Conservation (phyloP, 2,329 filamentous ascomycete species). For the Colletotrichum filicis region DNA sequence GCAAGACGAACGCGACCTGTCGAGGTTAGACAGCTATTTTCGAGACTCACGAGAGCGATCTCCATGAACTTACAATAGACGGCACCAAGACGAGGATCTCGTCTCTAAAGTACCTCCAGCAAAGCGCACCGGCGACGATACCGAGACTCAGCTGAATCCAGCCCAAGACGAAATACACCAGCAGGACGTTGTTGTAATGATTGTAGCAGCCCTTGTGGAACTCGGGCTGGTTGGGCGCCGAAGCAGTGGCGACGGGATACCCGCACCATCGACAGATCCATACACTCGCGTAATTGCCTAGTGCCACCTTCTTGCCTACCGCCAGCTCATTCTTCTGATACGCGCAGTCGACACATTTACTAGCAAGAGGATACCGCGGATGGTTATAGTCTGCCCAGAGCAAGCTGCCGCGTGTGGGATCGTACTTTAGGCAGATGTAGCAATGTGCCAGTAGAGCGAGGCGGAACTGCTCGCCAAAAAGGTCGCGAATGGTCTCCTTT, state of each 20-base stretch:
- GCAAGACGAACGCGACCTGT: constrained; percentile 50
- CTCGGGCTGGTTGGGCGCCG: constrained; percentile 48
- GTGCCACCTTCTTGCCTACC: constrained; percentile 49
- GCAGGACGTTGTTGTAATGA: constrained; percentile 49
- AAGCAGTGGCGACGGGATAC: constrained; percentile 45
- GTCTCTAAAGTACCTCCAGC: constrained; percentile 50
- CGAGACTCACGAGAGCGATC: not conserved
- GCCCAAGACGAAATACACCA: constrained; percentile 51
- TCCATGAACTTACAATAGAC: constrained; percentile 45
- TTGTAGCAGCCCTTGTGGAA: constrained; percentile 54
- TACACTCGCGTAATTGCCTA: constrained; percentile 47
- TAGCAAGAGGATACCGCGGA: constrained; percentile 50
- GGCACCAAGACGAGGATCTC: constrained; percentile 46
- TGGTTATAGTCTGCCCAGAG: constrained; percentile 45
- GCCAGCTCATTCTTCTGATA: constrained; percentile 46
- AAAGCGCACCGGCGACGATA: constrained; percentile 48
- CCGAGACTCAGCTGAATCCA: constrained; percentile 50
- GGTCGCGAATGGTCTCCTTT: constrained; percentile 46
- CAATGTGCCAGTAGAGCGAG: constrained; percentile 52
- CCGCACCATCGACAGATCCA: constrained; percentile 59
- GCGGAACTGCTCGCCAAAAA: constrained; percentile 47
- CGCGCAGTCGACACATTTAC: constrained; percentile 53
- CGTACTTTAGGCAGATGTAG: constrained; percentile 50
- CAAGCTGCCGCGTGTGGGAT: constrained; percentile 44
- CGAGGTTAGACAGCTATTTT: constrained; percentile 1